Evolutionary conservation across 2,329 filamentous ascomycete genomes (phyloP).

Genomic region (Zopfia rhizophila): DNA sequence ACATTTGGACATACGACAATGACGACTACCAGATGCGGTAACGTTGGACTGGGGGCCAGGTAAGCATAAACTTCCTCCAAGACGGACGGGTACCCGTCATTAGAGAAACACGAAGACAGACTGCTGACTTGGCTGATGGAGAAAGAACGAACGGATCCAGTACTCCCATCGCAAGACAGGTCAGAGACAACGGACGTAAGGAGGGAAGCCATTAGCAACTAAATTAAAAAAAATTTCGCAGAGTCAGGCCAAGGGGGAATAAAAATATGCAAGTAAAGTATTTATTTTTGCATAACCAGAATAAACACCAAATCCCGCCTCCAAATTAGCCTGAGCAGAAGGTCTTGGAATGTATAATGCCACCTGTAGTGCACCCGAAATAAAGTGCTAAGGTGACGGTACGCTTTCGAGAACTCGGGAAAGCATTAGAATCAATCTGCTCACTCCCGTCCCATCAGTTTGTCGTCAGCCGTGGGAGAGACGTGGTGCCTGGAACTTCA

Average conservation of each 20-base stretch:
- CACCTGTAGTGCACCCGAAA: slow-evolving; percentile 10
- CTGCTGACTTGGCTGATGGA: slow-evolving; percentile 6
- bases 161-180: too few species aligned
- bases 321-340: slow-evolving; percentile 29
- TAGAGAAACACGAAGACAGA: slow-evolving; percentile 1
- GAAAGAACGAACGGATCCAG: too few species aligned
- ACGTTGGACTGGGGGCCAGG: slow-evolving; percentile 1
- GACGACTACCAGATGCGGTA: too few species aligned
- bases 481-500: slow-evolving; percentile 21
- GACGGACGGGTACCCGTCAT: slow-evolving; percentile 1
- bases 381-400: slow-evolving; percentile 2
- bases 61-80: slow-evolving; percentile 2
- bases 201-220: neutral
- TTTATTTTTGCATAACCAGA: slow-evolving; percentile 38
- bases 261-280: slow-evolving; percentile 16
- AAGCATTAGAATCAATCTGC: slow-evolving; percentile 23
- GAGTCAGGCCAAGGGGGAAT: slow-evolving; percentile 1
- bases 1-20: too few species aligned
- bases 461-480: slow-evolving; percentile 30
- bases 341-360: slow-evolving; percentile 45
- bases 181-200: neutral
- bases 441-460: slow-evolving; percentile 30
- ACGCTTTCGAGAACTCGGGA: slow-evolving; percentile 8
- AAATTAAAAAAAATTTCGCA: slow-evolving; percentile 2
- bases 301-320: slow-evolving; percentile 33